phyloP scores from a whole-genome alignment of 257 asterid genomes.

The Nicotiana noctiflora region DNA sequence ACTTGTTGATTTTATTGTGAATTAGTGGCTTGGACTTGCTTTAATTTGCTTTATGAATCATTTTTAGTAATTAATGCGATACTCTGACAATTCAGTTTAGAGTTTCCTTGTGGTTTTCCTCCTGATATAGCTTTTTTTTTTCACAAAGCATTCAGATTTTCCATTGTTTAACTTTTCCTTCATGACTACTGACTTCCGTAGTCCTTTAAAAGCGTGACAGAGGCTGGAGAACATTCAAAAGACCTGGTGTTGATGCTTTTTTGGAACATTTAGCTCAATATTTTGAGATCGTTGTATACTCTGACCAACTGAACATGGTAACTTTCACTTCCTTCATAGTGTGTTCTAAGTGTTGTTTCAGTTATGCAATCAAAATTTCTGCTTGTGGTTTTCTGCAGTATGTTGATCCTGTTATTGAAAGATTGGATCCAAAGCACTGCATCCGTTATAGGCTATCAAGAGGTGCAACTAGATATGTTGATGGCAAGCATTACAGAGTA shows the following conservation, averaged over 20 bases:
- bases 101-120: not conserved
- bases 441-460: slow-evolving; percentile 72
- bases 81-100: not conserved
- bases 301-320: slow-evolving; percentile 73
- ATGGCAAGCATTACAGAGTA: slow-evolving; percentile 91
- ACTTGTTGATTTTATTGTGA: not conserved
- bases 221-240: slow-evolving; percentile 92
- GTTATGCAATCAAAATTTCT: not conserved
- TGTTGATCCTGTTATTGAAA: slow-evolving; percentile 75
- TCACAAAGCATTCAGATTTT: not conserved
- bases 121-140: not conserved
- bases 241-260: slow-evolving; percentile 94
- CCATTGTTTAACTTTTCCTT: not conserved
- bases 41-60: not conserved
- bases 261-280: slow-evolving; percentile 76
- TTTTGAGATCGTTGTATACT: slow-evolving; percentile 68
- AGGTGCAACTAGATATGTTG: slow-evolving; percentile 64
- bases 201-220: slow-evolving; percentile 60
- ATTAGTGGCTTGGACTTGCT: not conserved
- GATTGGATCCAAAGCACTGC: slow-evolving; percentile 68
- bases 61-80: not conserved
- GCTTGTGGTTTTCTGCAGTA: slow-evolving; percentile 43
- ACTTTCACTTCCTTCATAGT: not conserved
- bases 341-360: not conserved
- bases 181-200: not conserved